Conservation (phyloP, 2,329 filamentous ascomycete genomes). For the Ascochyta clinopodiicola region DNA sequence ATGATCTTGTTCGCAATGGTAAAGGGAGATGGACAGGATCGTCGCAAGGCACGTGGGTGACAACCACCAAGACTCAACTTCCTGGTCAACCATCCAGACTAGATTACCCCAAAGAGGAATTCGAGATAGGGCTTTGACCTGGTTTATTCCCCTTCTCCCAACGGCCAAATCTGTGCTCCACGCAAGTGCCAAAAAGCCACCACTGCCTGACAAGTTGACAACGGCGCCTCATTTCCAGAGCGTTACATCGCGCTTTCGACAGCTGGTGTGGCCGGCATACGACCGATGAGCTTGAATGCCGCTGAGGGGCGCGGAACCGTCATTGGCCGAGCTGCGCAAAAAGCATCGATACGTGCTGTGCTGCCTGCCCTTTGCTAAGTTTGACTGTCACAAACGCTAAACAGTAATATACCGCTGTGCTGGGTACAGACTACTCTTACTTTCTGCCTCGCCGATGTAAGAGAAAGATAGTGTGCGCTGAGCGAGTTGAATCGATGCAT, state of each 20-base stretch:
- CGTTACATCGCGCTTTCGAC: slow-evolving; percentile 27
- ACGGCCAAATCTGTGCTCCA: slow-evolving; percentile 17
- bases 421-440: slow-evolving; percentile 10
- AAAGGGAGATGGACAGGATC: slow-evolving; percentile 17
- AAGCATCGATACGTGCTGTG: slow-evolving; percentile 9
- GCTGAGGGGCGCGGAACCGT: slow-evolving; percentile 1
- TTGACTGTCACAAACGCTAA: slow-evolving; percentile 14
- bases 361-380: not conserved
- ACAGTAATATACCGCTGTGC: slow-evolving; percentile 14
- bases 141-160: slow-evolving; percentile 3
- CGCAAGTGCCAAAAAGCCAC: slow-evolving; percentile 20
- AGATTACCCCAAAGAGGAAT: not conserved
- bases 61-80: slow-evolving; percentile 2
- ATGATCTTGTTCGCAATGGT: slow-evolving; percentile 19
- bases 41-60: slow-evolving; percentile 16
- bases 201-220: slow-evolving; percentile 18
- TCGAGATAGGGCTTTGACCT: slow-evolving; percentile 4
- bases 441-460: slow-evolving; percentile 16
- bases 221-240: slow-evolving; percentile 25
- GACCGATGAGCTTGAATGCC: not conserved
- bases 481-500: not conserved
- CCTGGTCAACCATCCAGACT: slow-evolving; percentile 6
- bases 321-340: slow-evolving; percentile 25
- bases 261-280: slow-evolving; percentile 13
- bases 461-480: not conserved